A percentile compares a stretch with the other conserved stretches of the same genome.
Evolutionary conservation across 768 basidiomycete genomes (phyloP).

Genomic region (Boletus patriciae): DNA sequence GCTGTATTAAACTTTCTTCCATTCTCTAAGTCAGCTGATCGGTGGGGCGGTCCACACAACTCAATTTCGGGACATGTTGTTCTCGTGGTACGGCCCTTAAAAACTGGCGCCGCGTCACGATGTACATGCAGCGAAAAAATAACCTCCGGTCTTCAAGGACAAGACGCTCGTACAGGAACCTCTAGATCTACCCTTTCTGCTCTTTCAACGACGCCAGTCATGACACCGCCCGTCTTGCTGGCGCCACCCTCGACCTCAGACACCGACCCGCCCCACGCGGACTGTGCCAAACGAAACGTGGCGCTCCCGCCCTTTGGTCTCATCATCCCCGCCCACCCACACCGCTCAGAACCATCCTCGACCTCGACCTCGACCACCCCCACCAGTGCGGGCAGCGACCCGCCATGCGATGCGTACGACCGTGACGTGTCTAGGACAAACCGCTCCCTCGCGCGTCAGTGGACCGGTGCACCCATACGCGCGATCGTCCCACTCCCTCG

Average conservation of each 20-base stretch:
- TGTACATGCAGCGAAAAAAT: slow-evolving; percentile 1
- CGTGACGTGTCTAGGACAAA: background rate
- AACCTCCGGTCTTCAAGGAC: background rate
- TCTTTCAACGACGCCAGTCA: background rate
- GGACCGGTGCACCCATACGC: slow-evolving; percentile 26
- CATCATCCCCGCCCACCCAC: background rate
- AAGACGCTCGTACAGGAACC: background rate
- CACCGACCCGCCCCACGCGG: background rate
- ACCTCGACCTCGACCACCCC: too few relatives aligned
- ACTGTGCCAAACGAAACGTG: slow-evolving; percentile 2
- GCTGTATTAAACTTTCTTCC: background rate
- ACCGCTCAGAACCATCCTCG: background rate
- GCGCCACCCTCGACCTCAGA: background rate
- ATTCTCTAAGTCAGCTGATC: background rate
- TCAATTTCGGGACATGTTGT: slow-evolving; percentile 8
- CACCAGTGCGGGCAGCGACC: background rate
- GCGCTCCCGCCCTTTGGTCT: background rate
- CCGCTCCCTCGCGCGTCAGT: background rate
- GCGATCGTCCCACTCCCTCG: slow-evolving; percentile 23
- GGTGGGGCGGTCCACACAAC: background rate
- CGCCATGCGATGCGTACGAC: background rate
- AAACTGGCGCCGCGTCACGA: slow-evolving; percentile 1
- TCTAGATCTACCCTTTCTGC: background rate
- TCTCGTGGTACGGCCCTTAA: slow-evolving; percentile 3
- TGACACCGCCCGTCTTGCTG: slow-evolving; percentile 13